Evolutionary conservation across 371 early-diverging fungal genomes (phyloP).

Genomic region (Mucor lusitanicus): DNA sequence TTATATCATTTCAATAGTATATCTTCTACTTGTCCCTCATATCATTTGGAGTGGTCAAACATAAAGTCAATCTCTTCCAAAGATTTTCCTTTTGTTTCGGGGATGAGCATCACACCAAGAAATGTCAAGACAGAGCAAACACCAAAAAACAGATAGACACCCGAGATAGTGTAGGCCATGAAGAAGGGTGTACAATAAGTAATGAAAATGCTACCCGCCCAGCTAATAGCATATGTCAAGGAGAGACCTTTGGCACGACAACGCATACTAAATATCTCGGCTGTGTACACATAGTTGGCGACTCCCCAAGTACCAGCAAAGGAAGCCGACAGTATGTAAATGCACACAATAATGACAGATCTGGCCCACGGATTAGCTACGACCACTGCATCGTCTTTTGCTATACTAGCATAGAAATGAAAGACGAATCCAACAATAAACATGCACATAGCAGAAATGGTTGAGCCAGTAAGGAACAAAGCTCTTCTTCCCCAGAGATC

Average conservation of each 20-base stretch:
- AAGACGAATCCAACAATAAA: conserved; percentile 41
- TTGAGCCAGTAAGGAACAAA: conserved; percentile 39
- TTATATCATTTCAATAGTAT: no score
- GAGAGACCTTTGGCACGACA: conserved; percentile 46
- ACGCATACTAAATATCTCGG: conserved; percentile 59
- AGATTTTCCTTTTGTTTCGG: conserved; percentile 56
- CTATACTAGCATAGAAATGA: conserved; percentile 22
- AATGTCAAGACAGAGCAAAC: conserved; percentile 34
- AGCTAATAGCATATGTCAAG: conserved; percentile 62
- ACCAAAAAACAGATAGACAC: conserved; percentile 60
- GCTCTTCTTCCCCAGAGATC: conserved; percentile 45
- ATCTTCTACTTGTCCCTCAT: background rate
- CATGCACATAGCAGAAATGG: conserved; percentile 38
- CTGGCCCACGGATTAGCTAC: conserved; percentile 28
- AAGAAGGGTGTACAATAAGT: conserved; percentile 41
- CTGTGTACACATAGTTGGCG: conserved; percentile 64
- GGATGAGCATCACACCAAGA: conserved; percentile 45
- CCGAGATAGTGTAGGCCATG: conserved; percentile 54
- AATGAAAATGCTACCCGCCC: conserved; percentile 55
- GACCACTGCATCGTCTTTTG: conserved; percentile 19
- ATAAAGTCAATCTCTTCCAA: conserved; percentile 56
- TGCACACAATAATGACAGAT: conserved; percentile 37
- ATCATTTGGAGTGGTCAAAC: background rate
- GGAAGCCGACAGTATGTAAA: conserved; percentile 40
- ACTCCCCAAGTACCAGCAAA: conserved; percentile 62